phyloP scores from a whole-genome alignment of 1,284 basidiomycete species.

The Porogramme epimiltina region DNA sequence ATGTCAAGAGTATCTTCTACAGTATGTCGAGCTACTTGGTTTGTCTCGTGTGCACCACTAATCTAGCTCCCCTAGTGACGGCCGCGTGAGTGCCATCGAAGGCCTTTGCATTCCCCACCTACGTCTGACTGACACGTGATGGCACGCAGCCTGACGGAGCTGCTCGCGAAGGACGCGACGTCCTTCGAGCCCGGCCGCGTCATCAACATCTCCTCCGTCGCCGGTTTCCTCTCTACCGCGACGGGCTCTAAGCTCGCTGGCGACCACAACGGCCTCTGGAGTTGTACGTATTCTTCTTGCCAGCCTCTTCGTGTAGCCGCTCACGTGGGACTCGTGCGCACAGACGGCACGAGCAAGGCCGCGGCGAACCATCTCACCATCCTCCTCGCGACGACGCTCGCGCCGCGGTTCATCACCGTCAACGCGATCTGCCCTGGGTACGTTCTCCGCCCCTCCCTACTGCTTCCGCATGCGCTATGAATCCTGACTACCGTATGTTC shows the following conservation, averaged over 20 bases:
- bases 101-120: not conserved
- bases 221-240: slow-evolving; percentile 57
- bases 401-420: slow-evolving; percentile 67
- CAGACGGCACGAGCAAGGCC: slow-evolving; percentile 81
- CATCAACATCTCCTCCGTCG: slow-evolving; percentile 81
- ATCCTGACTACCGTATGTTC: not conserved
- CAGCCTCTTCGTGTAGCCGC: not conserved
- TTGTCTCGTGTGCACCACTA: not conserved
- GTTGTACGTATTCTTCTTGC: slow-evolving; percentile 54
- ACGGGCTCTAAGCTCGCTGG: slow-evolving; percentile 54
- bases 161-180: slow-evolving; percentile 68
- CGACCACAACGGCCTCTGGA: slow-evolving; percentile 74
- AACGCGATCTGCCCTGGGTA: slow-evolving; percentile 85
- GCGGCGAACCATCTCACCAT: slow-evolving; percentile 85
- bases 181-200: slow-evolving; percentile 72
- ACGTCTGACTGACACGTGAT: slow-evolving; percentile 15
- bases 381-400: slow-evolving; percentile 71
- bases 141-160: slow-evolving; percentile 52
- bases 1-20: slow-evolving; percentile 82
- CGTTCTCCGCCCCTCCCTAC: too few species aligned
- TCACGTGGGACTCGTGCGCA: not conserved
- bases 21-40: slow-evolving; percentile 42
- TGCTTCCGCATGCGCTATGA: too few species aligned
- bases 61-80: slow-evolving; percentile 50
- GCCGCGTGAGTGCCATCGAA: slow-evolving; percentile 53